Base-by-base conservation (phyloP, 2,329 filamentous ascomycete species). In the Teratosphaeria pseudoeucalypti region DNA sequence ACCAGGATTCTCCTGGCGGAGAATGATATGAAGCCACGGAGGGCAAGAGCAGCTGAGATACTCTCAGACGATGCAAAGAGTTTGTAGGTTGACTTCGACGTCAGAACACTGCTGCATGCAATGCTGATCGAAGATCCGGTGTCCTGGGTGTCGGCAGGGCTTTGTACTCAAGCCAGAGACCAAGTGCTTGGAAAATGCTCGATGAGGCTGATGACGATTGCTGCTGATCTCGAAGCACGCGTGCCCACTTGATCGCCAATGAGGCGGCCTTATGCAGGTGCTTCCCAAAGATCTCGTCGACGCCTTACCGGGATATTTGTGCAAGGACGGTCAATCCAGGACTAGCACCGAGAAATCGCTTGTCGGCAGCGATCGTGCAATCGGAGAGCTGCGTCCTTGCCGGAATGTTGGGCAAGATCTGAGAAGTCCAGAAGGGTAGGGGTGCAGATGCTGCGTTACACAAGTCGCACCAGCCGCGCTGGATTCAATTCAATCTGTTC, bases 391-490 rank as follows among this genome's bases (percentile, higher is more conserved):
- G 75, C 73, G 60, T 68, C 66, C 69, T 67, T 68, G 66, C 66
- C 67, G 68, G 67, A 71, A 65, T 67, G 68, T 61, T 61, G 62
- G 66, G 72, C 72, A 64, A 68, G 67, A 70, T 71, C 74, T 68
- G 71, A 71, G 70, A 61, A 67, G 64, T 73, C 76, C 75, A 71
- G 64, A 72, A 74, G 73, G 72, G 74, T 74, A 76, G 75, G 76
- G 72, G 76, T 73, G 76, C 75, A 78, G 74, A 75, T 70, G 73
- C 71, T 69, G 75, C 75, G 75, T 72, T 69, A 76, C 76, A 72
- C 68, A 56, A 58, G 70, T 71, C 57, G 61, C 62, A 70, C 68
- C 63, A 67, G 67, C 64, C 63, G 62, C 60, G 59, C 62, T 64
- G 65, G 66, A 58, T 60, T 64, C 55, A 60, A 60, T 59, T 57